Percentiles rank a stretch among this genome's conserved stretches.
phyloP scores from a whole-genome alignment of 2,329 filamentous ascomycete species.

The Tolypocladium tropicale region DNA sequence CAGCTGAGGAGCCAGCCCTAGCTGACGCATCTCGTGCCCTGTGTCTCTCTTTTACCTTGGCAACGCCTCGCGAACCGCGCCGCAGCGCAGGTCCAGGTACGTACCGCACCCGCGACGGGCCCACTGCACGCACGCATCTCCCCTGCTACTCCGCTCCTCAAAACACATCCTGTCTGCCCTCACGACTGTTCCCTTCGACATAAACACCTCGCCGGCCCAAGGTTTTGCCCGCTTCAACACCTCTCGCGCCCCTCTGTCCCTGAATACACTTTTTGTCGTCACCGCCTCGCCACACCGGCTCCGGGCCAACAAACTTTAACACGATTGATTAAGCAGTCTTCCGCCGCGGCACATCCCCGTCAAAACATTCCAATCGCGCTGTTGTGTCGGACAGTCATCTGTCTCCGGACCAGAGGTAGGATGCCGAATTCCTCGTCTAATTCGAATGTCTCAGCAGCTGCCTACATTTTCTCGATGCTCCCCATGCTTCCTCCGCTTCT shows the following conservation, averaged over 20 bases:
- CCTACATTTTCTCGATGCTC: constrained; percentile 8
- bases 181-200: constrained; percentile 19
- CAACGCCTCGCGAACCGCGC: constrained; percentile 9
- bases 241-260: constrained; percentile 7
- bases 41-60: constrained; percentile 1
- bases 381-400: constrained; percentile 20
- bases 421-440: constrained; percentile 15
- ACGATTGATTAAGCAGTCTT: constrained; percentile 13
- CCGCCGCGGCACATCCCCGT: constrained; percentile 12
- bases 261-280: constrained; percentile 8
- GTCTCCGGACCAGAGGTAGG: constrained; percentile 25
- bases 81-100: constrained; percentile 5
- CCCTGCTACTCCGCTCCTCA: constrained; percentile 23
- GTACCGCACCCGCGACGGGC: constrained; percentile 9
- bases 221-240: constrained; percentile 12
- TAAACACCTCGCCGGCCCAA: constrained; percentile 22
- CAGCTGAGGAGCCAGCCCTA: background rate
- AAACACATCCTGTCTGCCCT: constrained; percentile 25
- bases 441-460: constrained; percentile 19
- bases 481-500: constrained; percentile 1
- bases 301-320: constrained; percentile 16
- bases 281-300: constrained; percentile 9
- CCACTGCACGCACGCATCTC: constrained; percentile 14
- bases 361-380: constrained; percentile 27
- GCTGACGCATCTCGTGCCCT: background rate